phyloP scores from a whole-genome alignment of 2,329 filamentous ascomycete species.

The Didymella sp. region DNA sequence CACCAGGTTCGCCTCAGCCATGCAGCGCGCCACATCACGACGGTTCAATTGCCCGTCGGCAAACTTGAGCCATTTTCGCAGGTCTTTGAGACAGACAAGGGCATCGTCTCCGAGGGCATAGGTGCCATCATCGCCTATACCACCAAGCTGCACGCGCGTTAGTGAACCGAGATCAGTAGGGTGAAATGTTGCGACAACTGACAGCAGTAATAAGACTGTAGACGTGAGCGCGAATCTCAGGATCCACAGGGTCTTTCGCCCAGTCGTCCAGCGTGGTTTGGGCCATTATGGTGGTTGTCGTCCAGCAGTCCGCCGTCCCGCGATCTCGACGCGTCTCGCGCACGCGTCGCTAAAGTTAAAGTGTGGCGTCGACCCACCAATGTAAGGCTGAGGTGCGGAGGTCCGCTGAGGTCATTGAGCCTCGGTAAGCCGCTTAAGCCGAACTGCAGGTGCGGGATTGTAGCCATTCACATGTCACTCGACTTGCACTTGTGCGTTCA shows the following conservation, averaged over 20 bases:
- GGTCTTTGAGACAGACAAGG: slow-evolving; percentile 86
- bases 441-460: slow-evolving; percentile 1
- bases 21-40: slow-evolving; percentile 91
- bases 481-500: not conserved
- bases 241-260: slow-evolving; percentile 69
- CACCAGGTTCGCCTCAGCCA: slow-evolving; percentile 91
- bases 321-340: slow-evolving; percentile 41
- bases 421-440: slow-evolving; percentile 20
- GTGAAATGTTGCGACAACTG: slow-evolving; percentile 46
- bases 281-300: slow-evolving; percentile 45
- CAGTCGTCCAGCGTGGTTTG: slow-evolving; percentile 54
- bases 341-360: slow-evolving; percentile 45
- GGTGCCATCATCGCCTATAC: slow-evolving; percentile 77
- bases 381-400: slow-evolving; percentile 8
- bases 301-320: slow-evolving; percentile 20
- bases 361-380: slow-evolving; percentile 33
- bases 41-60: slow-evolving; percentile 94
- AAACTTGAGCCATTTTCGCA: slow-evolving; percentile 93
- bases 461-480: slow-evolving; percentile 29
- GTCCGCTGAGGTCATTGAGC: slow-evolving; percentile 19
- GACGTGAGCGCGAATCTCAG: slow-evolving; percentile 90
- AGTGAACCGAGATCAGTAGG: slow-evolving; percentile 11
- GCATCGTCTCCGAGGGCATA: slow-evolving; percentile 95
- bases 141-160: slow-evolving; percentile 73
- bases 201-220: slow-evolving; percentile 93